Evolutionary conservation across 306 rosid species (phyloP).

Genomic region (Acmispon strigosus): DNA sequence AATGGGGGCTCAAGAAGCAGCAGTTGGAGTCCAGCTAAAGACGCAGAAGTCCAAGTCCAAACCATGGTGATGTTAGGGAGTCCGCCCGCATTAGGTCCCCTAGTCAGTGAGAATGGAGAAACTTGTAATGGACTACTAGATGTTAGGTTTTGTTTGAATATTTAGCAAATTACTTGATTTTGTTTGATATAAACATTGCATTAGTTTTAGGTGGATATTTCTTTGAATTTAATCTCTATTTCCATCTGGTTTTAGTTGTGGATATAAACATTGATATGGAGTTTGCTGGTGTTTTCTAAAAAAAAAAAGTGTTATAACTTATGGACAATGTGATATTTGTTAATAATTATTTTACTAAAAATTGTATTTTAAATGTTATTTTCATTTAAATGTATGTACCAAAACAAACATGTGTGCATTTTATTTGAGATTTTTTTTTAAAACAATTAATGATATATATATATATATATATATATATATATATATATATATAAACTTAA

Average conservation of each 20-base stretch:
- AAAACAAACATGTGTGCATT: too few relatives aligned
- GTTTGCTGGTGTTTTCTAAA: background rate
- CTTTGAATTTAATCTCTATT: background rate
- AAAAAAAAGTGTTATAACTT: too few relatives aligned
- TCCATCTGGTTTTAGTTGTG: background rate
- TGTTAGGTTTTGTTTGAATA: constrained; percentile 16
- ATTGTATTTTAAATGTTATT: too few relatives aligned
- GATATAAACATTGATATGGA: background rate
- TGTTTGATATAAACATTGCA: background rate
- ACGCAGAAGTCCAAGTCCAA: constrained; percentile 40
- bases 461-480: too few relatives aligned
- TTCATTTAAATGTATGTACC: too few relatives aligned
- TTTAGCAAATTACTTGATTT: background rate
- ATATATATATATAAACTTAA: too few relatives aligned
- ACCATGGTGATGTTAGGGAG: constrained; percentile 45
- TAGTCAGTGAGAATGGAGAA: constrained; percentile 38
- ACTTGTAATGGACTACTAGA: constrained; percentile 3
- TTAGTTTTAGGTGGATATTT: background rate
- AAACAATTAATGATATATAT: too few relatives aligned
- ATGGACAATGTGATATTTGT: too few relatives aligned
- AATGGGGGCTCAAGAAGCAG: constrained; percentile 72
- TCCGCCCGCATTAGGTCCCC: constrained; percentile 54
- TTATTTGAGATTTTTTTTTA: too few relatives aligned
- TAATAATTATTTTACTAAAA: too few relatives aligned
- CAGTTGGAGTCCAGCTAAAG: constrained; percentile 61